phyloP scores from a whole-genome alignment of 805 yeast species.

The Candida xiaguanensis region DNA sequence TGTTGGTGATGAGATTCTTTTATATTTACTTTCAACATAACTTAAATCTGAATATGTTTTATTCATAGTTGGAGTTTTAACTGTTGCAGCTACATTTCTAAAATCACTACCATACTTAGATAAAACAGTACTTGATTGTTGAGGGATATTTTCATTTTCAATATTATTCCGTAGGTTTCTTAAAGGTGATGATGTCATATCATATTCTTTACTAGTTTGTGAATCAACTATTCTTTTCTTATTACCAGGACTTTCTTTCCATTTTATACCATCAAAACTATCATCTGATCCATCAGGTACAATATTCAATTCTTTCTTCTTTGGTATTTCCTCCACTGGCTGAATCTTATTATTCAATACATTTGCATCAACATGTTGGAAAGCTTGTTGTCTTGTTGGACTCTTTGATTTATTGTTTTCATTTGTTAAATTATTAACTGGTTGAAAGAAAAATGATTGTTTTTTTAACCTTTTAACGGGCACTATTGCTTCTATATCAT shows the following conservation, averaged over 20 bases:
- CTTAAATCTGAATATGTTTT: conserved; percentile 31
- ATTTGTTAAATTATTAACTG: conserved; percentile 26
- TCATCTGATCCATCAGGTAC: conserved; percentile 39
- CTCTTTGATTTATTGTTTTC: not conserved
- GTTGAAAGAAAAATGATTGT: conserved; percentile 34
- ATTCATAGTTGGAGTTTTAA: conserved; percentile 29
- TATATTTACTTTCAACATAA: conserved; percentile 13
- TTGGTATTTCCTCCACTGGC: conserved; percentile 3
- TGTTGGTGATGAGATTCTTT: conserved; percentile 24
- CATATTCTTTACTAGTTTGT: not conserved
- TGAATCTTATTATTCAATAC: conserved; percentile 4
- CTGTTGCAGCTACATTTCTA: conserved; percentile 24
- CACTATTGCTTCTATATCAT: conserved; percentile 6
- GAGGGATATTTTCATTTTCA: conserved; percentile 13
- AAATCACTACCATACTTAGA: conserved; percentile 41
- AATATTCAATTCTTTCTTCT: not conserved
- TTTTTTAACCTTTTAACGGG: conserved; percentile 12
- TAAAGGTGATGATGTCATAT: conserved; percentile 38
- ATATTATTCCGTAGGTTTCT: conserved; percentile 18
- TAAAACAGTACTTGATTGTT: conserved; percentile 34
- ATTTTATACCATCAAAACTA: conserved; percentile 41
- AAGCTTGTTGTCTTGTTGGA: not conserved
- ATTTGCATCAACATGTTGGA: conserved; percentile 4
- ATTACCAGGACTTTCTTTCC: conserved; percentile 39
- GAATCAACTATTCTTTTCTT: conserved; percentile 4